Percentiles rank a stretch among this genome's conserved stretches.
phyloP scores from a whole-genome alignment of 2,329 filamentous ascomycete genomes.

The Reticulascus tulasneorum region DNA sequence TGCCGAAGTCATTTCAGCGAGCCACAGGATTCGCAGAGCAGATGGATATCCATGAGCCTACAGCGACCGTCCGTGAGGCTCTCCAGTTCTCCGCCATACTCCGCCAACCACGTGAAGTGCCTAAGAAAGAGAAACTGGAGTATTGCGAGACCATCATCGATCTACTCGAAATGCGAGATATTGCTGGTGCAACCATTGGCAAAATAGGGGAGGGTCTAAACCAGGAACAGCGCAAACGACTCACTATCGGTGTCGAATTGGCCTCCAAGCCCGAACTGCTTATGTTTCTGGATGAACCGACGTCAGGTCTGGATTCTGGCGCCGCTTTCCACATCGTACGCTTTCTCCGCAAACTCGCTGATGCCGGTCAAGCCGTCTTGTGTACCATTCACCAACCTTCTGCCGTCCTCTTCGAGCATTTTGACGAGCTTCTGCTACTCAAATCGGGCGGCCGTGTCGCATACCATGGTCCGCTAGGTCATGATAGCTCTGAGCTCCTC shows the following conservation, averaged over 20 bases:
- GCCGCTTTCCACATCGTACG: constrained; percentile 59
- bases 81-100: constrained; percentile 63
- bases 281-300: constrained; percentile 62
- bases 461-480: constrained; percentile 51
- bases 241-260: constrained; percentile 54
- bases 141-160: constrained; percentile 68
- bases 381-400: constrained; percentile 60
- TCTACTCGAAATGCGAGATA: constrained; percentile 63
- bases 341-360: constrained; percentile 58
- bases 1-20: constrained; percentile 73
- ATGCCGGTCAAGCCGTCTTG: constrained; percentile 55
- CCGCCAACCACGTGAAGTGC: constrained; percentile 54
- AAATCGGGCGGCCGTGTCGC: constrained; percentile 49
- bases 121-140: constrained; percentile 58
- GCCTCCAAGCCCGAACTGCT: constrained; percentile 56
- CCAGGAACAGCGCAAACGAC: constrained; percentile 52
- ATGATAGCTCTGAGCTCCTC: constrained; percentile 43
- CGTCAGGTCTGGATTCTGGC: constrained; percentile 54
- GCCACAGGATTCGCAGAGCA: constrained; percentile 69
- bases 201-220: constrained; percentile 55
- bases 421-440: constrained; percentile 53
- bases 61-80: constrained; percentile 63
- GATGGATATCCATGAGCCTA: constrained; percentile 64
- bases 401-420: constrained; percentile 51
- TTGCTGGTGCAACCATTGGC: constrained; percentile 63